These are phyloP conservation scores for Trypanosoma boissoni DNA, from an alignment of 208 protist species.

Conservation along the genomic window DNA sequence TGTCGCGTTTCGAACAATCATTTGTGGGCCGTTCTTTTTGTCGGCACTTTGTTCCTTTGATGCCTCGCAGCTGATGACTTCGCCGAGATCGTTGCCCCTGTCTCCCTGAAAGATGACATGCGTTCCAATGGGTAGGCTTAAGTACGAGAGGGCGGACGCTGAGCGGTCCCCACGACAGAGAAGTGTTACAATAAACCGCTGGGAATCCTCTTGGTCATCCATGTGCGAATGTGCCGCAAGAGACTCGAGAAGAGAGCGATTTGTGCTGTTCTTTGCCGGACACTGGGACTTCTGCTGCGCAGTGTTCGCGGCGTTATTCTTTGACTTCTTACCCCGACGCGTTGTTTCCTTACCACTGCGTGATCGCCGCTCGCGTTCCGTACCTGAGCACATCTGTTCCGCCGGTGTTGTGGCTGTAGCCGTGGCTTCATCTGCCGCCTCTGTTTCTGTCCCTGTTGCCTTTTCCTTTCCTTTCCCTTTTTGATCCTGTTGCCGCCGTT, in stretches of 20 bases:
- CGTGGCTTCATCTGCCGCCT: background rate
- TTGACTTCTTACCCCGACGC: conserved; percentile 5
- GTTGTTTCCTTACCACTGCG: conserved; percentile 7
- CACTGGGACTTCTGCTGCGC: background rate
- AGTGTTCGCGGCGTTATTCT: background rate
- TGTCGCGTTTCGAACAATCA: conserved; percentile 47
- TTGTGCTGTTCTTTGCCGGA: background rate
- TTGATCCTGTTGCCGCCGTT: no score
- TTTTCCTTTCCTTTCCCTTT: background rate
- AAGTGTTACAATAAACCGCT: conserved; percentile 35
- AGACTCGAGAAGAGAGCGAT: conserved; percentile 1
- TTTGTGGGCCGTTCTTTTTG: background rate
- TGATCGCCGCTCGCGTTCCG: background rate
- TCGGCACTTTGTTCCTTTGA: background rate
- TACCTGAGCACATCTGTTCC: background rate
- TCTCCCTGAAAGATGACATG: conserved; percentile 81
- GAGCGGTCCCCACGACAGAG: conserved; percentile 43
- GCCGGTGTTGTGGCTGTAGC: background rate
- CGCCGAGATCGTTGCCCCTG: conserved; percentile 72
- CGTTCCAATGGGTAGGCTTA: conserved; percentile 27
- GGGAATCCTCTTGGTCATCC: background rate
- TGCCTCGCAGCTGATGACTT: conserved; percentile 50
- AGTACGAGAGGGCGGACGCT: conserved; percentile 22
- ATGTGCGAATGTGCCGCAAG: background rate
- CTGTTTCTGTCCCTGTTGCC: conserved; percentile 2